phyloP scores from a whole-genome alignment of 306 rosid genomes.

The Comarum palustre region DNA sequence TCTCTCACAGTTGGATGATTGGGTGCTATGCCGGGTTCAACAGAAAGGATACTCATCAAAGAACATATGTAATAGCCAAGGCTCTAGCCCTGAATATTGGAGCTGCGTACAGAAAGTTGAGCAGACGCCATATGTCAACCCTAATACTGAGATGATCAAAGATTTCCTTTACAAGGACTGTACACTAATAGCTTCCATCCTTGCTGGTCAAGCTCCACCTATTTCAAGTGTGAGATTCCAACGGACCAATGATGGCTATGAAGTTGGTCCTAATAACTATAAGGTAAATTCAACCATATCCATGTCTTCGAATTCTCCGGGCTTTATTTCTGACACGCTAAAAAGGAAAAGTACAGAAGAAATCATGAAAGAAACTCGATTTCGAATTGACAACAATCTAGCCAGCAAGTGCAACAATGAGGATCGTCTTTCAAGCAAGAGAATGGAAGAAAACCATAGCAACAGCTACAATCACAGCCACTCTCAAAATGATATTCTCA shows the following conservation, averaged over 20 bases:
- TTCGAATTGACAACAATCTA: slow-evolving; percentile 30
- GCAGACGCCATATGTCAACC: slow-evolving; percentile 28
- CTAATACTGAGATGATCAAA: slow-evolving; percentile 27
- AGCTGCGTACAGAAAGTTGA: slow-evolving; percentile 24
- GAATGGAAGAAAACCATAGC: slow-evolving; percentile 21
- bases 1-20: slow-evolving; percentile 61
- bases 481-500: slow-evolving; percentile 33
- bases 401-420: slow-evolving; percentile 24
- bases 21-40: slow-evolving; percentile 79
- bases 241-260: slow-evolving; percentile 26
- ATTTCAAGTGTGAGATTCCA: slow-evolving; percentile 27
- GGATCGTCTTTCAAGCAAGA: slow-evolving; percentile 24
- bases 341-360: slow-evolving; percentile 38
- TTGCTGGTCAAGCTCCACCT: slow-evolving; percentile 47
- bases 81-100: slow-evolving; percentile 23
- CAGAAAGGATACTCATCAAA: slow-evolving; percentile 42
- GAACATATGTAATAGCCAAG: slow-evolving; percentile 38
- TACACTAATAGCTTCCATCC: slow-evolving; percentile 51
- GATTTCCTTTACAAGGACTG: slow-evolving; percentile 51
- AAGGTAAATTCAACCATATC: slow-evolving; percentile 34
- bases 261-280: slow-evolving; percentile 27
- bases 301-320: slow-evolving; percentile 36
- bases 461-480: slow-evolving; percentile 32
- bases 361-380: slow-evolving; percentile 31
- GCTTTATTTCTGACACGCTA: slow-evolving; percentile 28